Conservation (phyloP, 306 rosid species). For the Sicyos baderoa region DNA sequence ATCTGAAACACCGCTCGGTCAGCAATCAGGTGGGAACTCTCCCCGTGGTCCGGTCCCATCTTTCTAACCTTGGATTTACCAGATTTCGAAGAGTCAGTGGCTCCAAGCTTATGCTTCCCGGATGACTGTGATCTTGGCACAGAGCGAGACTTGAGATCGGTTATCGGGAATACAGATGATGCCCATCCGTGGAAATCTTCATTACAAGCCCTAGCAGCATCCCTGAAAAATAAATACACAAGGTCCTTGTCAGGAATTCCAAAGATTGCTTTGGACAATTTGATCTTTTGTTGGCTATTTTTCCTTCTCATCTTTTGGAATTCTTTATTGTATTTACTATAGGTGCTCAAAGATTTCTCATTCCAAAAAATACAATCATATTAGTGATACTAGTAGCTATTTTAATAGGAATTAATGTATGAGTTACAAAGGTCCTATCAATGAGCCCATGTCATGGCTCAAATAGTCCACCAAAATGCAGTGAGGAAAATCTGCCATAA, state of each 20-base stretch:
- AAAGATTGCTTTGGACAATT: background rate
- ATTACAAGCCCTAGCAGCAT: slow-evolving; percentile 57
- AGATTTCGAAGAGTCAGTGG: slow-evolving; percentile 36
- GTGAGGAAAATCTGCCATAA: too few species aligned
- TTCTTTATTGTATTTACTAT: too few species aligned
- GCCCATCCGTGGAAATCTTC: slow-evolving; percentile 78
- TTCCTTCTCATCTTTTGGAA: too few species aligned
- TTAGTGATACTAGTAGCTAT: too few species aligned
- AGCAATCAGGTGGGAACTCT: slow-evolving; percentile 31
- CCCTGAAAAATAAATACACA: slow-evolving; percentile 34
- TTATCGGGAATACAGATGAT: slow-evolving; percentile 56
- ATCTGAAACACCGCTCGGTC: slow-evolving; percentile 33
- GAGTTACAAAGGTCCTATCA: too few species aligned
- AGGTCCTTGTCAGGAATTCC: background rate
- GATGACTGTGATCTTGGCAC: slow-evolving; percentile 47
- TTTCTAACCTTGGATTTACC: slow-evolving; percentile 56
- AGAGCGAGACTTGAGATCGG: slow-evolving; percentile 52
- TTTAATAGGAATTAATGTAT: too few species aligned
- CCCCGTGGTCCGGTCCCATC: slow-evolving; percentile 42
- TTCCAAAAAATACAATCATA: too few species aligned
- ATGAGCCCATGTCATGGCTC: too few species aligned
- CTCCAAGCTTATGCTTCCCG: slow-evolving; percentile 69
- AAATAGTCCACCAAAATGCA: too few species aligned
- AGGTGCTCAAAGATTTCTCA: too few species aligned
- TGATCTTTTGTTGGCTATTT: background rate